Evolutionary conservation across 768 basidiomycete genomes (phyloP).

Genomic region (Auricularia heimuer): DNA sequence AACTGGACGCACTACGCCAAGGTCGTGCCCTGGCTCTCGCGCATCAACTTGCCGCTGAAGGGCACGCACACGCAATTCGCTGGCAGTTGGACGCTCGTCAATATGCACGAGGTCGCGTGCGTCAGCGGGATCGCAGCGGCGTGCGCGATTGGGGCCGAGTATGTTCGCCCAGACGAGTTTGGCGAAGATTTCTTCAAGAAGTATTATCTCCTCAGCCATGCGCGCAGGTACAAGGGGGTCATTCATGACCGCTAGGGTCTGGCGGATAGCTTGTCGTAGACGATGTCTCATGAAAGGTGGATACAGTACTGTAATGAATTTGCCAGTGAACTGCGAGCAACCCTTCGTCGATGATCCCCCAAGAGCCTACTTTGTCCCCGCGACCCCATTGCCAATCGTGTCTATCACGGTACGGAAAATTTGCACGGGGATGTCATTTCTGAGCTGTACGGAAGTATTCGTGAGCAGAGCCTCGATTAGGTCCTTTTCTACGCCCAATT

Average conservation of each 20-base stretch:
- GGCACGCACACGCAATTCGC: constrained; percentile 2
- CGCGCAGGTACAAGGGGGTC: not conserved
- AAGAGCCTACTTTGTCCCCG: no score
- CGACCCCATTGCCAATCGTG: no score
- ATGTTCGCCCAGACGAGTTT: constrained; percentile 3
- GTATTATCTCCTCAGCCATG: not conserved
- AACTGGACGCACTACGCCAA: constrained; percentile 36
- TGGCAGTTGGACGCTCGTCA: constrained; percentile 7
- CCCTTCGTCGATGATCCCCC: no score
- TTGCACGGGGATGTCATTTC: no score
- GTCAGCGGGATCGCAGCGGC: constrained; percentile 4
- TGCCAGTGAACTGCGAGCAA: no score
- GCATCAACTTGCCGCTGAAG: constrained; percentile 18
- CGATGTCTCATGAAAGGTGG: no score
- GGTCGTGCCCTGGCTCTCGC: constrained; percentile 29
- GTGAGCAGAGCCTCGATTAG: no score
- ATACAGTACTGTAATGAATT: no score
- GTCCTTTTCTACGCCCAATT: no score
- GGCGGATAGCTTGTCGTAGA: no score
- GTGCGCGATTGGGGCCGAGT: constrained; percentile 4
- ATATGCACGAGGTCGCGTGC: constrained; percentile 5
- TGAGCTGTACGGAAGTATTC: no score
- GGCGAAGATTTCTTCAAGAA: constrained; percentile 3
- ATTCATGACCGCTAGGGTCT: not conserved
- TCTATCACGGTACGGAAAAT: no score